phyloP scores from a whole-genome alignment of 2,329 filamentous ascomycete species.

The Arthroderma uncinatum region DNA sequence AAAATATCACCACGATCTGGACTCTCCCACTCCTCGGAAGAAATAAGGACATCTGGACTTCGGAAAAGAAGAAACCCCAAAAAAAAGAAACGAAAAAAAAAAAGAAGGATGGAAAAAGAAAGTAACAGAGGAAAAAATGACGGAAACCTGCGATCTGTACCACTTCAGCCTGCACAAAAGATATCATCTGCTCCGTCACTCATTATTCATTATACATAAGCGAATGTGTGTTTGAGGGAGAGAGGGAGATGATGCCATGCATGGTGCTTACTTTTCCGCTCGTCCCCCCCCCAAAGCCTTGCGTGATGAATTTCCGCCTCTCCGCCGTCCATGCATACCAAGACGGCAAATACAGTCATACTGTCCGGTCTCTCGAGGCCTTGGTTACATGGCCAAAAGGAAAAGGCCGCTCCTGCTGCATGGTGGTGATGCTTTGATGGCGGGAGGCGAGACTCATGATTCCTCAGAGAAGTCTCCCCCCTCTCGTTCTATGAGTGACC shows the following conservation, averaged over 20 bases:
- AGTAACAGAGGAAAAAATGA: neutral
- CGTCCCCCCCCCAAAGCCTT: neutral
- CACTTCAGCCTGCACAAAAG: neutral
- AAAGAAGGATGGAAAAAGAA: neutral
- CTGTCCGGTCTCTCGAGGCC: neutral
- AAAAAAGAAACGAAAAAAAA: neutral
- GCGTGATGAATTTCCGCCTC: neutral
- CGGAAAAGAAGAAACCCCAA: neutral
- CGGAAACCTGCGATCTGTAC: neutral
- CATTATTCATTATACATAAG: neutral
- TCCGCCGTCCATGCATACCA: neutral
- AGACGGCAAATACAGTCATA: neutral
- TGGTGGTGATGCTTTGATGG: neutral
- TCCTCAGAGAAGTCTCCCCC: neutral
- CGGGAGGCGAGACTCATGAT: neutral
- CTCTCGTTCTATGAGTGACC: neutral
- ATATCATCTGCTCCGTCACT: neutral
- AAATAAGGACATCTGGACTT: neutral
- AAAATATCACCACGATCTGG: neutral
- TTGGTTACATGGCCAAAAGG: neutral
- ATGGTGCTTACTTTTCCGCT: neutral
- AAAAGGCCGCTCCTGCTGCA: neutral
- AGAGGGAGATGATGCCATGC: neutral
- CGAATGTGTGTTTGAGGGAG: neutral
- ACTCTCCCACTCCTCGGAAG: neutral